Conservation (phyloP, 192 early-diverging fungal genomes). For the Coemansia sp. region DNA sequence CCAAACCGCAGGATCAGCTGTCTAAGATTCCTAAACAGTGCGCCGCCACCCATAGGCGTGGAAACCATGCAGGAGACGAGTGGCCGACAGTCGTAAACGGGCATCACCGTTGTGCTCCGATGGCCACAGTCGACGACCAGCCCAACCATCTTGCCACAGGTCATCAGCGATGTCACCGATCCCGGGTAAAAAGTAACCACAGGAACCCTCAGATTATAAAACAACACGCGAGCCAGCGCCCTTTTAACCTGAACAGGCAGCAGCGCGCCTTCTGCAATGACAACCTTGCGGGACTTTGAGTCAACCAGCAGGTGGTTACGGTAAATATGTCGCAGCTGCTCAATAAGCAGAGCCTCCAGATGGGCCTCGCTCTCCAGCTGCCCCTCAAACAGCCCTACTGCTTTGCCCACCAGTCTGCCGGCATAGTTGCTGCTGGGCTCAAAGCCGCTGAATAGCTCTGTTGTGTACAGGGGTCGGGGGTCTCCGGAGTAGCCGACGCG, state of each 20-base stretch:
- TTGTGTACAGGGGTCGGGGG: constrained; percentile 65
- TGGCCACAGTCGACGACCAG: constrained; percentile 87
- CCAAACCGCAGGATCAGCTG: constrained; percentile 13
- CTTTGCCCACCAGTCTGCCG: background rate
- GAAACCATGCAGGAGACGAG: constrained; percentile 8
- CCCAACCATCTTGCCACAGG: constrained; percentile 71
- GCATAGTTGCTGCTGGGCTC: constrained; percentile 9
- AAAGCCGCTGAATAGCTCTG: constrained; percentile 53
- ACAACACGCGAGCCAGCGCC: constrained; percentile 67
- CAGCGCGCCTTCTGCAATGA: constrained; percentile 73
- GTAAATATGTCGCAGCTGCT: constrained; percentile 25
- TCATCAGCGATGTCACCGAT: constrained; percentile 69
- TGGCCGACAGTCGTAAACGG: constrained; percentile 57
- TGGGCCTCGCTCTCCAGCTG: constrained; percentile 4
- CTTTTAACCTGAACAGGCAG: constrained; percentile 66
- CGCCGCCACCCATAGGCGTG: constrained; percentile 19
- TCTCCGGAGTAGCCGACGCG: constrained; percentile 88
- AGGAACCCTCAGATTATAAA: constrained; percentile 75
- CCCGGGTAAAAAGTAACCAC: constrained; percentile 72
- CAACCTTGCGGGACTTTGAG: constrained; percentile 78
- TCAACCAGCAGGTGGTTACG: constrained; percentile 71
- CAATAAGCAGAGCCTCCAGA: constrained; percentile 20
- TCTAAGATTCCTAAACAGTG: constrained; percentile 12
- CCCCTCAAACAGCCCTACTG: constrained; percentile 5
- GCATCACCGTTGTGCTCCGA: constrained; percentile 69